phyloP scores from a whole-genome alignment of 2,329 filamentous ascomycete species.

The Trichoderma aggressivum region DNA sequence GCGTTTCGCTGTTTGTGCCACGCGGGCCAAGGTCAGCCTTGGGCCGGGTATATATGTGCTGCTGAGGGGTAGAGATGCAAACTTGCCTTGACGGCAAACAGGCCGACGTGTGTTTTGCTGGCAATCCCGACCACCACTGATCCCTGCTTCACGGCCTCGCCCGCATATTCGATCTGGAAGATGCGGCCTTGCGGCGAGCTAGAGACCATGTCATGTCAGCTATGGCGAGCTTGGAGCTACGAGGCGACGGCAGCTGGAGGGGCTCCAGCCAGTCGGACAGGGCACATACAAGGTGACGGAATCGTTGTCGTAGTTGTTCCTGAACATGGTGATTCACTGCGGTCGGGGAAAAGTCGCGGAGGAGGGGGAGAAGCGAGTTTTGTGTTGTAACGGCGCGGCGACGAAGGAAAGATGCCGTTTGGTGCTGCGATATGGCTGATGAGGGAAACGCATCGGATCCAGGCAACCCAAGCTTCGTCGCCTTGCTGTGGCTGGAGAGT shows the following conservation, averaged over 20 bases:
- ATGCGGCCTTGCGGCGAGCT: conserved; percentile 99
- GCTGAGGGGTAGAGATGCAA: conserved; percentile 18
- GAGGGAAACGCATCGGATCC: conserved; percentile 22
- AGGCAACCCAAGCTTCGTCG: conserved; percentile 40
- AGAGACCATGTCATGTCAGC: conserved; percentile 18
- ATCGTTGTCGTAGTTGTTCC: conserved; percentile 99
- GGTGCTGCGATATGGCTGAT: conserved; percentile 7
- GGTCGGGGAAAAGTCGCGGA: conserved; percentile 10
- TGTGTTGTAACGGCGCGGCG: conserved; percentile 14
- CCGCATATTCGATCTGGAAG: conserved; percentile 99
- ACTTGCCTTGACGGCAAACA: conserved; percentile 89
- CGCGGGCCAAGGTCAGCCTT: conserved; percentile 9
- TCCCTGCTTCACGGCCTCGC: conserved; percentile 97
- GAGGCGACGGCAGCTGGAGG: background rate
- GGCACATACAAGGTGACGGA: conserved; percentile 91
- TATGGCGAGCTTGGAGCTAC: conserved; percentile 21
- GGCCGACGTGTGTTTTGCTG: conserved; percentile 96
- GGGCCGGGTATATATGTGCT: background rate
- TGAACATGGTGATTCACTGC: conserved; percentile 70
- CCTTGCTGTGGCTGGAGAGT: conserved; percentile 23
- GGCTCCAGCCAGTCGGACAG: conserved; percentile 15
- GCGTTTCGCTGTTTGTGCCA: conserved; percentile 72
- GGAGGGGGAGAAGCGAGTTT: background rate
- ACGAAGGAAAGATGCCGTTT: conserved; percentile 4
- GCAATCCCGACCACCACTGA: conserved; percentile 95